phyloP scores from a whole-genome alignment of 1,139 yeast genomes.

The Citeromyces hawaiiensis region DNA sequence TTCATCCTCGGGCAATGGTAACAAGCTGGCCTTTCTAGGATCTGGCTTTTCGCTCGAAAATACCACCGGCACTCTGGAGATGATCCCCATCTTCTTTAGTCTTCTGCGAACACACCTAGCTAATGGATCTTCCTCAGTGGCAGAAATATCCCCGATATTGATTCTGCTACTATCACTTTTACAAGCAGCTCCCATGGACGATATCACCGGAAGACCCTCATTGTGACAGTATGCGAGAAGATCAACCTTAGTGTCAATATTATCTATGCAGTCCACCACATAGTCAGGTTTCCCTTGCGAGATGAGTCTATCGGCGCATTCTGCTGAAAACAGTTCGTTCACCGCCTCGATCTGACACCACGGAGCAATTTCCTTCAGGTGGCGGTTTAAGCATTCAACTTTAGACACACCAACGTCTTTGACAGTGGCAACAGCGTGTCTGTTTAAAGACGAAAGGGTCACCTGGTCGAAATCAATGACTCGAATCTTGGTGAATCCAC shows the following conservation, averaged over 20 bases:
- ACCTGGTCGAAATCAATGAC: slow-evolving; percentile 94
- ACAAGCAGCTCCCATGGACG: slow-evolving; percentile 96
- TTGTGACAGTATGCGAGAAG: slow-evolving; percentile 60
- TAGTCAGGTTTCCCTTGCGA: slow-evolving; percentile 47
- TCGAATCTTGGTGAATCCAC: slow-evolving; percentile 71
- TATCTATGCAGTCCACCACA: slow-evolving; percentile 90
- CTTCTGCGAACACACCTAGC: slow-evolving; percentile 82
- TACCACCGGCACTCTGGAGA: slow-evolving; percentile 70
- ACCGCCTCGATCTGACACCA: slow-evolving; percentile 77
- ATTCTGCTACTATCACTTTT: slow-evolving; percentile 79
- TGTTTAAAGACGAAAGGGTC: slow-evolving; percentile 75
- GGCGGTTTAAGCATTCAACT: slow-evolving; percentile 62
- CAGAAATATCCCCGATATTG: slow-evolving; percentile 63
- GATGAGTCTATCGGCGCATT: slow-evolving; percentile 46
- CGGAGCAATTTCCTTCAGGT: slow-evolving; percentile 65
- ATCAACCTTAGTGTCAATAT: slow-evolving; percentile 90
- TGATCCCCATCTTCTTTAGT: slow-evolving; percentile 65
- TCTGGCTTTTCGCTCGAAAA: slow-evolving; percentile 95
- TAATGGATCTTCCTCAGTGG: slow-evolving; percentile 84
- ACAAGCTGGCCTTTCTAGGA: slow-evolving; percentile 75
- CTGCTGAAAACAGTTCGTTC: slow-evolving; percentile 65
- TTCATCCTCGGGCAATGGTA: slow-evolving; percentile 76
- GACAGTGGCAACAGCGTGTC: slow-evolving; percentile 87
- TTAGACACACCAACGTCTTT: slow-evolving; percentile 86
- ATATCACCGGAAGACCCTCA: slow-evolving; percentile 47